Evolutionary conservation across 805 yeast genomes (phyloP).

Genomic region (Teunomyces panamensis): DNA sequence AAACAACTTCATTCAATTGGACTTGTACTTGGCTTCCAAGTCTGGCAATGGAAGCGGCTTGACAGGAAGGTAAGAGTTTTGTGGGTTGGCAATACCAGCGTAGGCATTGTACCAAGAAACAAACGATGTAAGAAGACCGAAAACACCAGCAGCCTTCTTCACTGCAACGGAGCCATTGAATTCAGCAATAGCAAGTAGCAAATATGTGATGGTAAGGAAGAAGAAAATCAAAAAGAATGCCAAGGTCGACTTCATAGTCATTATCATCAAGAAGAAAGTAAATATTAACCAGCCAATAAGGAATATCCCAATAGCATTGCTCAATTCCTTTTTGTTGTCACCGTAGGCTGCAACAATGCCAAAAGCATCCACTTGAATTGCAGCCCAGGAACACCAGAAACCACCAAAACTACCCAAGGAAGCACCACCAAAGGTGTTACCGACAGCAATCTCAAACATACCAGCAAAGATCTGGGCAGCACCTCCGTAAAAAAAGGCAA

Average conservation of each 20-base stretch:
- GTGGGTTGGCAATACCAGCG: slow-evolving; percentile 52
- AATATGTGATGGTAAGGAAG: slow-evolving; percentile 39
- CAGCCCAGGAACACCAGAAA: slow-evolving; percentile 75
- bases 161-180: slow-evolving; percentile 21
- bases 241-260: slow-evolving; percentile 43
- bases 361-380: slow-evolving; percentile 42
- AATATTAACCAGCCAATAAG: slow-evolving; percentile 44
- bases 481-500: slow-evolving; percentile 73
- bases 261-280: slow-evolving; percentile 39
- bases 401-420: slow-evolving; percentile 64
- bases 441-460: slow-evolving; percentile 71
- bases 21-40: slow-evolving; percentile 8
- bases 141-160: slow-evolving; percentile 41
- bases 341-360: slow-evolving; percentile 36
- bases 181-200: slow-evolving; percentile 39
- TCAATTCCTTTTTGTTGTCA: slow-evolving; percentile 23
- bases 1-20: not conserved
- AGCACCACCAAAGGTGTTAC: slow-evolving; percentile 74
- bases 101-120: slow-evolving; percentile 46
- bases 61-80: slow-evolving; percentile 57
- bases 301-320: slow-evolving; percentile 37
- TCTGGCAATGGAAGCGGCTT: slow-evolving; percentile 53
- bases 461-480: slow-evolving; percentile 70
- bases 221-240: slow-evolving; percentile 42
- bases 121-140: slow-evolving; percentile 41